Base-by-base conservation (phyloP, 225 moss, liverwort and hornwort species). In the Marchantia polymorpha region DNA sequence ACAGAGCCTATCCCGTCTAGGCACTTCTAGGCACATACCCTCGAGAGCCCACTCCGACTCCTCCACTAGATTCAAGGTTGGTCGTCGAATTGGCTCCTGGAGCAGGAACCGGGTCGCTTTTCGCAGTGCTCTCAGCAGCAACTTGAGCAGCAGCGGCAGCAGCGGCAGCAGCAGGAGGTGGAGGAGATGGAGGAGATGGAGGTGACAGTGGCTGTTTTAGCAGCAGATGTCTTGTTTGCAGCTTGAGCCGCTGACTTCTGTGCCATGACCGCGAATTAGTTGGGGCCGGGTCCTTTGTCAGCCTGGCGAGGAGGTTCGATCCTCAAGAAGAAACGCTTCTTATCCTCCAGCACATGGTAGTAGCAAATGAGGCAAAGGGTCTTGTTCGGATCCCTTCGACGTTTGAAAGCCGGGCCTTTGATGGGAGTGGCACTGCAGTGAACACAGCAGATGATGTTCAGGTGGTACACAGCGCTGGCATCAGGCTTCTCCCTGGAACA, bases 381-480 rank as follows among this genome's bases (percentile, higher is more conserved):
- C 19, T 60, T 68, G 52, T 58, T 29, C 17, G 78, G 69, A n/a
- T 69, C 55, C n/a, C 76, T 80, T 65, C 25, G 31, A 58, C 76
- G 69, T 7, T 52, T 71, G 54, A 80, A 84, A 47, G 80, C 63
- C 47, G 83, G 83, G 49, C 83, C 83, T 52, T 55, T 76, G 29
- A 84, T 80, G 51, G 83, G 83, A 17, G 76, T 76, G 12, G 51
- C 39, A 46, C 83, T 80, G 51, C 83, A 84, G 8, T 76, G 19
- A 61, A 80, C n/a, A 29, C 83, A 84, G 71, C 31, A 52, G 0
- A 80, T 31, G 2, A 80, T 55, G 3, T 71, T 65, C 46, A 84
- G 25, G 73, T 84, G 83, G 64, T 69, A 72, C 2, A 72, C 64
- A 17, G 52, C 39, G 52, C 31, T 60, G 9, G 64, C 50, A 25